Evolutionary conservation across 75 land plant species (phyloP), one percentile per base, ranked within the genome.

Genomic region (Larix kaempferi): DNA sequence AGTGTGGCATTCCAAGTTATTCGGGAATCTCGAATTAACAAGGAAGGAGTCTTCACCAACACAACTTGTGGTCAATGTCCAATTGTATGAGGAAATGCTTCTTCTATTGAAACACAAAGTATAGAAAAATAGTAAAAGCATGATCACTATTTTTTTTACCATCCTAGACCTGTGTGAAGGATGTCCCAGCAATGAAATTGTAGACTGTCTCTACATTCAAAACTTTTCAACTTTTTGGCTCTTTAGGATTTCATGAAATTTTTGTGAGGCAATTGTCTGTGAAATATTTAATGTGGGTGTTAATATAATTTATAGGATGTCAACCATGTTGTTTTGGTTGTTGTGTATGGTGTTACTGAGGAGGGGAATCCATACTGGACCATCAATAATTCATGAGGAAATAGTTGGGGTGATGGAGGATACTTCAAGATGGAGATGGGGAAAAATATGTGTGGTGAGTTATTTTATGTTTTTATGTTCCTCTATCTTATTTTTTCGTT

Each of bases 401-500:
- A n/a, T 16, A 77, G 75, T 55, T 96, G 93, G 93, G 94, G 99
- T 15, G 79, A 82, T 58, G 81, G 88, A 71, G 99, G 99, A 72
- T 96, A 92, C 85, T 96, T 96, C 80, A 83, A 89, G 44, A 96
- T 94, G 93, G 99, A 96, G 78, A 22, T 96, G 99, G 99, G 99
- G 57, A 96, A 96, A 80, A 96, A 96, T 79, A 96, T 96, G 99
- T 96, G 99, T 85, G 99, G 99, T 96, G 81, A 78, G 98, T 91
- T 52, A 61, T 15, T 12, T 14, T 14, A 35, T 44, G 16, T 5
- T 12, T 56, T 63, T 29, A 0, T 29, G 33, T 29, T 29, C 33
- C 0, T 29, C 0, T 29, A 29, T 29, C 0, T 29, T 29, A 1
- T 29, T 29, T 29, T 29, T 29, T 1, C 1, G 33, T 29, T 29